Base-by-base conservation (phyloP, 345 rosid species). In the Excoecaria agallocha region DNA sequence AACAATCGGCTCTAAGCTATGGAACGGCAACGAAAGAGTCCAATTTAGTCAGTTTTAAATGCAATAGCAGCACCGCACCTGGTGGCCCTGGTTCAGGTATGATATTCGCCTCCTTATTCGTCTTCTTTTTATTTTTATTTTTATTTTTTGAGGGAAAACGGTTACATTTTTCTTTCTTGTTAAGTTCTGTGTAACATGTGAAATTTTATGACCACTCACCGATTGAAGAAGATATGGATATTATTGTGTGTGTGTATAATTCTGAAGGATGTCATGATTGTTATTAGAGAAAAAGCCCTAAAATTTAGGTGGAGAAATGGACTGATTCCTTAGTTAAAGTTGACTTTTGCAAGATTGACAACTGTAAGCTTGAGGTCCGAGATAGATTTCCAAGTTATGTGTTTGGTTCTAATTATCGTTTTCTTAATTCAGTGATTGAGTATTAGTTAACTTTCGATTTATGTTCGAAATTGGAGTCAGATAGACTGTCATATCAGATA, bases 71-170 rank as follows among this genome's bases (percentile, higher is more conserved):
- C 64, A 25, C 63, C 6, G 70, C 65, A 25, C 72, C 73, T 38
- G 73, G 62, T 13, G 75, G 63, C 55, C 76, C 81, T 49, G 48
- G 58, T 62, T 67, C 73, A 7, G 77, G 77, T 78, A 68, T 57
- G 4, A 41, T 10, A 5, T 15, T 11, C 16, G 49, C 8, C 8
- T 64, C 35, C 16, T 17, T 20, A 7, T 55, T 17, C 0, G 12
- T 66, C 30, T 57, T 15, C 13, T 41, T 70, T 56, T 20, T 51
- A n/a, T n/a, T n/a, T n/a, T n/a, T n/a, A n/a, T n/a, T n/a, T n/a
- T n/a, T n/a, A n/a, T 68, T 2, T 35, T 39, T 30, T 30, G 30
- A 30, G 30, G 30, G 30, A 30, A 30, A 30, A 30, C 30, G 30
- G 30, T 30, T 30, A 30, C 30, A 30, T 30, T 30, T 30, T 30